Evolutionary conservation across 2,329 filamentous ascomycete genomes (phyloP), one percentile per base, ranked within the genome.

Genomic region (Fusarium buharicum): DNA sequence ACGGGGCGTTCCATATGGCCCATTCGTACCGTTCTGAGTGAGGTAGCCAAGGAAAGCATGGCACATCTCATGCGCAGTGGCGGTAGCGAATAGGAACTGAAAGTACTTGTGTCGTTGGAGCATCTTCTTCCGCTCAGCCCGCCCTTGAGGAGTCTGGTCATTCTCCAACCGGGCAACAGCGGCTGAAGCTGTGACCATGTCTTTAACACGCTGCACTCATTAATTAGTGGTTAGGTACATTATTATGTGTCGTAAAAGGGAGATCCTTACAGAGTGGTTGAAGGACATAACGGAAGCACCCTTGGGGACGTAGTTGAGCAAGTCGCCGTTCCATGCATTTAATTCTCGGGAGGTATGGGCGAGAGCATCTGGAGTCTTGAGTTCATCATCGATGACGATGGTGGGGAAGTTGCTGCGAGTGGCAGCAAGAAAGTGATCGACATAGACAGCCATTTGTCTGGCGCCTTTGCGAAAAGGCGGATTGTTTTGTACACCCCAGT

Each of bases 31-130:
- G 17, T 54, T 34, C 24, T 49, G 39, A 14, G 27, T 39, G 11
- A 59, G 50, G n/a, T 59, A 59, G 16, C 17, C 38, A 3, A 48
- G 41, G 22, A 59, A 59, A 6, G 33, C 38, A 30, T 59, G 55
- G 36, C 55, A 59, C 20, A 59, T 40, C 41, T 59, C 55, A 12
- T 59, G 49, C 11, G 45, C 45, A 16, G 44, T 45, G 16, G 49
- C 33, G 12, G 45, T 44, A 7, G 39, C 44, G 34, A 54, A 46
- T 33, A 59, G 46, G 34, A 59, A 59, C 14, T 45, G 55, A 28
- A 59, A 59, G 8, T 47, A 6, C 27, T 50, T 50, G 30, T 40
- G 34, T 14, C 30, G 14, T 11, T 14, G 12, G 5, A 31, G 13
- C 30, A 31, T 14, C 13, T 31, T 31, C 30, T 7, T 31, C 14